phyloP scores from a whole-genome alignment of 2,329 filamentous ascomycete genomes.

The Talaromyces albobiverticillius region DNA sequence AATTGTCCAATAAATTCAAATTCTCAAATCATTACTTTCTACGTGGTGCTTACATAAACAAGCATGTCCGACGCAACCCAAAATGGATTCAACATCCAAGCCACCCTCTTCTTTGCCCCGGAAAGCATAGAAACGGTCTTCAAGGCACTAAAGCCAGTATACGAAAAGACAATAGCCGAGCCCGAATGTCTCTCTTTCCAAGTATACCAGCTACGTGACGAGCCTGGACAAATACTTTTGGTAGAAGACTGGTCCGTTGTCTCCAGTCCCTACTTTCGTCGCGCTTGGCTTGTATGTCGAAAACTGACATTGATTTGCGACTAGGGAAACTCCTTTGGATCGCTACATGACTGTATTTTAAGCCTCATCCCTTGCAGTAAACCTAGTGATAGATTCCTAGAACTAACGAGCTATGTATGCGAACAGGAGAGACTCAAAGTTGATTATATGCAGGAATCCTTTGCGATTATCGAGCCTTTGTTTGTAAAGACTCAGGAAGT shows the following conservation, averaged over 20 bases:
- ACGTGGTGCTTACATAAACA: neutral
- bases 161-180: slow-evolving; percentile 41
- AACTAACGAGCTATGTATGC: neutral
- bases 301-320: neutral
- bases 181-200: slow-evolving; percentile 47
- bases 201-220: slow-evolving; percentile 34
- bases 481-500: slow-evolving; percentile 39
- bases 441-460: slow-evolving; percentile 42
- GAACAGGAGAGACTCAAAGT: slow-evolving; percentile 27
- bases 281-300: too few relatives aligned
- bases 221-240: slow-evolving; percentile 39
- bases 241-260: slow-evolving; percentile 40
- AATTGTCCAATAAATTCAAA: too few relatives aligned
- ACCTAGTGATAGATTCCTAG: neutral
- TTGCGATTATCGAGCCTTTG: slow-evolving; percentile 38
- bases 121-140: slow-evolving; percentile 29
- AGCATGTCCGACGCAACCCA: neutral
- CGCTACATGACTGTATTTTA: slow-evolving; percentile 13
- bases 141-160: slow-evolving; percentile 35
- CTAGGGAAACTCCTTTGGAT: slow-evolving; percentile 2
- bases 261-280: neutral
- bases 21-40: too few relatives aligned
- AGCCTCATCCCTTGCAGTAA: neutral
- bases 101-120: slow-evolving; percentile 13
- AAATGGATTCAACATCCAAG: neutral